Percentiles rank a stretch among this genome's conserved stretches.
These are phyloP conservation scores for Eucalyptus caleyi DNA, from an alignment of 345 rosid species.

Conservation along the genomic window DNA sequence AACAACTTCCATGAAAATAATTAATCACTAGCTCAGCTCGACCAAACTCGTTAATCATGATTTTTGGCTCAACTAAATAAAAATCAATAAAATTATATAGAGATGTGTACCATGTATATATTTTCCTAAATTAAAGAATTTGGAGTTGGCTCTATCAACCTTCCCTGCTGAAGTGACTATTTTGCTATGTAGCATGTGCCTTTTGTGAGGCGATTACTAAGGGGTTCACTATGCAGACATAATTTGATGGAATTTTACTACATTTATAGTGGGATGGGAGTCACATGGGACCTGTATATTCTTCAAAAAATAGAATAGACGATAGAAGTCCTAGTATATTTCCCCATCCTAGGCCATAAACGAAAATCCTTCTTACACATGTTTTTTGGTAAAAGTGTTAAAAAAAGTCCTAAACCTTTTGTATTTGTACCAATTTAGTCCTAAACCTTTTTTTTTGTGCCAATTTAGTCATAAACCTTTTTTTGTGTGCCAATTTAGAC, in stretches of 20 bases:
- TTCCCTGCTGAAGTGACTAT: background rate
- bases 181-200: background rate
- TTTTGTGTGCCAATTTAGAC: too few species aligned
- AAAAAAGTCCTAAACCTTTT: too few species aligned
- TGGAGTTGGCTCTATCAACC: background rate
- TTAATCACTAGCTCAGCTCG: background rate
- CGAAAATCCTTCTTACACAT: background rate
- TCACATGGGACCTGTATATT: background rate
- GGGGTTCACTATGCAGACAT: background rate
- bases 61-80: background rate
- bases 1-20: background rate
- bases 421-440: too few species aligned
- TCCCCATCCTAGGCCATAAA: background rate
- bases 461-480: too few species aligned
- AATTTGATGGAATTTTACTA: background rate
- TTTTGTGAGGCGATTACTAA: background rate
- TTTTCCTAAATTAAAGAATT: background rate
- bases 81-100: background rate
- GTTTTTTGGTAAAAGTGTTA: background rate
- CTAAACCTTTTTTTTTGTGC: too few species aligned
- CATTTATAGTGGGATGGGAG: background rate
- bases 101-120: background rate
- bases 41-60: background rate
- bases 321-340: background rate
- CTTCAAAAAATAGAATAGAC: background rate